Conservation (phyloP, 371 early-diverging fungal genomes). For the Mortierella sp. region DNA sequence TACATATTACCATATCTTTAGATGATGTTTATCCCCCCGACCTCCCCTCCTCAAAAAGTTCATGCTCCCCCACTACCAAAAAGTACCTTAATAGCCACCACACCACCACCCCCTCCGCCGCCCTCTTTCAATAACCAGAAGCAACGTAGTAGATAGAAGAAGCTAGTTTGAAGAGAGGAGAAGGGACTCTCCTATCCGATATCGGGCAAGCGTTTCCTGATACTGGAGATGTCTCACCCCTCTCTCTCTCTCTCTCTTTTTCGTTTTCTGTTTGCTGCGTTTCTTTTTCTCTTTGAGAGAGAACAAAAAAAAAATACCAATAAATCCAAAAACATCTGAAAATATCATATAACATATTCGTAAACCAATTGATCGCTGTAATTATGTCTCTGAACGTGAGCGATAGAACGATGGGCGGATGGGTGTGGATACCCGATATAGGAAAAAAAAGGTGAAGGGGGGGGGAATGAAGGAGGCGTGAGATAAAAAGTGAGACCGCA, state of each 20-base stretch:
- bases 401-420: neutral
- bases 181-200: neutral
- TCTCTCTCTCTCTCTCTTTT: neutral
- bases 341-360: neutral
- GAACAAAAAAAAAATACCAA: neutral
- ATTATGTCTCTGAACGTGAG: neutral
- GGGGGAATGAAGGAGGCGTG: too few relatives aligned
- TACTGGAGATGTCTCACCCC: neutral
- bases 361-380: neutral
- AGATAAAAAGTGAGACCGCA: too few relatives aligned
- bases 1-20: constrained; percentile 9
- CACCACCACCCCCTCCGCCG: neutral
- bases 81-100: constrained; percentile 13
- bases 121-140: neutral
- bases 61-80: neutral
- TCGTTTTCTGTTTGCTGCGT: neutral
- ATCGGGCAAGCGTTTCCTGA: constrained; percentile 29
- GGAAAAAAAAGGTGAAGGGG: too few relatives aligned
- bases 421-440: neutral
- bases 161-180: neutral
- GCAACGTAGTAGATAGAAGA: neutral
- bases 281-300: neutral
- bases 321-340: constrained; percentile 2
- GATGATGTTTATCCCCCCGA: constrained; percentile 4
- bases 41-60: neutral